phyloP scores from a whole-genome alignment of 768 basidiomycete species.

The Pleurotus pulmonarius region DNA sequence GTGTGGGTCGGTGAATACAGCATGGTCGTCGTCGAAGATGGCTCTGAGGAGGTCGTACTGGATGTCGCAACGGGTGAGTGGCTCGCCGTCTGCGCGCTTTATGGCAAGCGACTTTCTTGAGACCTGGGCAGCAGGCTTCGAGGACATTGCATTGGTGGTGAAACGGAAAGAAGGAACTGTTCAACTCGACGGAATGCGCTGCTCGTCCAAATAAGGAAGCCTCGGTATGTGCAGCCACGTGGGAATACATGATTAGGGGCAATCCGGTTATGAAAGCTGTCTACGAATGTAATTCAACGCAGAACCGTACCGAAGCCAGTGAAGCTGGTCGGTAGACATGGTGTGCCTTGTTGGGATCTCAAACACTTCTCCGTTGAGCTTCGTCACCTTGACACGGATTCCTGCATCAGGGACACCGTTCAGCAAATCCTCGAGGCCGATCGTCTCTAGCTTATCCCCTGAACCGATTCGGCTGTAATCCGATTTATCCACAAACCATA shows the following conservation, averaged over 20 bases:
- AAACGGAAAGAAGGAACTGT: background rate
- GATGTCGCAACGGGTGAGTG: conserved; percentile 78
- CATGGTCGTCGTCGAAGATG: conserved; percentile 68
- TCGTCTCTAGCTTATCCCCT: conserved; percentile 79
- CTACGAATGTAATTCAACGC: conserved; percentile 88
- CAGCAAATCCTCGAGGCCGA: conserved; percentile 74
- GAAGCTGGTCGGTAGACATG: conserved; percentile 85
- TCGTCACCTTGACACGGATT: conserved; percentile 65
- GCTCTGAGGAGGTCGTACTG: conserved; percentile 81
- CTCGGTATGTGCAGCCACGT: background rate
- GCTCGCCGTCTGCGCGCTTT: conserved; percentile 80
- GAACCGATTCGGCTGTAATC: conserved; percentile 84
- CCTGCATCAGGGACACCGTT: conserved; percentile 39
- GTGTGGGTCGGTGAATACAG: conserved; percentile 68
- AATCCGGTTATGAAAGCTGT: conserved; percentile 24
- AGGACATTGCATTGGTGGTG: conserved; percentile 2
- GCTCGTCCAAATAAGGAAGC: background rate
- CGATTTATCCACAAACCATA: conserved; percentile 86
- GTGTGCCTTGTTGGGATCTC: conserved; percentile 81
- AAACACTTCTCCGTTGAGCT: conserved; percentile 55
- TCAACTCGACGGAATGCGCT: background rate
- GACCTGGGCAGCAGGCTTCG: conserved; percentile 2
- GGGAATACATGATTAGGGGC: background rate
- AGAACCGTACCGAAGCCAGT: conserved; percentile 86
- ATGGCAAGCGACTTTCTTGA: conserved; percentile 63